phyloP scores from a whole-genome alignment of 148 eudicot genomes.

The Vaccinium vitisidaea region DNA sequence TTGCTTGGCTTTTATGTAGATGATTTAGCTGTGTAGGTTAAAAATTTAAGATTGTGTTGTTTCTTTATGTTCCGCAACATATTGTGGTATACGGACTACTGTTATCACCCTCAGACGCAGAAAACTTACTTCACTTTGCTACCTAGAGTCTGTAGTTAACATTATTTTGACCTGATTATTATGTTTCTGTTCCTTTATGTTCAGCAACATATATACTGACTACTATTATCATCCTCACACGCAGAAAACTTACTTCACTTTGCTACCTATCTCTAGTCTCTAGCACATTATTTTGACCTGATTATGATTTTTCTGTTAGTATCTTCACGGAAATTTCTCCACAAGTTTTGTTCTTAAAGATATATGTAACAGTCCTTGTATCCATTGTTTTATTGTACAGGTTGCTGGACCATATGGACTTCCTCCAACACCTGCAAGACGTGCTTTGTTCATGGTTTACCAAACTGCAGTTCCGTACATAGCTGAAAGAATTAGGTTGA shows the following conservation, averaged over 20 bases:
- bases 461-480: slow-evolving; percentile 93
- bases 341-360: neutral
- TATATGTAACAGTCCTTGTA: neutral
- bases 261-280: neutral
- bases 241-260: neutral
- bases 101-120: neutral
- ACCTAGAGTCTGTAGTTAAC: neutral
- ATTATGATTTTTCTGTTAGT: neutral
- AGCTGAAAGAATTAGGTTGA: slow-evolving; percentile 88
- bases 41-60: neutral
- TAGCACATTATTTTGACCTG: neutral
- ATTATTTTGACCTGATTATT: neutral
- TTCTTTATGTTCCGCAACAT: neutral
- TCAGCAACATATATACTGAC: no score
- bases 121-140: neutral
- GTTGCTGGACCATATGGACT: slow-evolving; percentile 91
- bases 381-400: slow-evolving; percentile 36
- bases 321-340: neutral
- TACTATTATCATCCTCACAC: neutral
- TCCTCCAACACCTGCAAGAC: slow-evolving; percentile 97
- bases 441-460: slow-evolving; percentile 81
- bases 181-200: neutral
- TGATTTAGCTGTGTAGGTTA: neutral
- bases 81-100: neutral
- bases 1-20: neutral